These are phyloP conservation scores for Golubevia pallescens DNA, from an alignment of 1,284 basidiomycete species.

Conservation along the genomic window DNA sequence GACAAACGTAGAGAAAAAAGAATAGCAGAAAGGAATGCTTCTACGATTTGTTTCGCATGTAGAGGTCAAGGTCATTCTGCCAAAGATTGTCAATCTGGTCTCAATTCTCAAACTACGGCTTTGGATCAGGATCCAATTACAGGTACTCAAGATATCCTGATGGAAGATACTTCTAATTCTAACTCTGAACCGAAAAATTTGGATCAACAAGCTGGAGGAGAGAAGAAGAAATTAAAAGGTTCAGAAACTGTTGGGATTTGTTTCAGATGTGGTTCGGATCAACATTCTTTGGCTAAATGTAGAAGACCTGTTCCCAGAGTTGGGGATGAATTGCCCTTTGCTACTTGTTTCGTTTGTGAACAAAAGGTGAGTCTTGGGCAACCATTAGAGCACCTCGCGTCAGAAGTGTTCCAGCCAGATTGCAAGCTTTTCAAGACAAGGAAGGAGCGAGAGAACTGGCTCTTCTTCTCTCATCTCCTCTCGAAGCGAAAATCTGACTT, in stretches of 20 bases:
- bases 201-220: conserved; percentile 32
- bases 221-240: too few relatives aligned
- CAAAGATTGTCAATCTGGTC: conserved; percentile 72
- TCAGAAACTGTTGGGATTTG: too few relatives aligned
- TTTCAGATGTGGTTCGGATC: conserved; percentile 79
- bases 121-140: conserved; percentile 7
- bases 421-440: too few relatives aligned
- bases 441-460: too few relatives aligned
- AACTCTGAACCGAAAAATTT: conserved; percentile 12
- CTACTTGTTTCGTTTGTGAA: conserved; percentile 87
- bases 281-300: conserved; percentile 80
- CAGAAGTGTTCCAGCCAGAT: too few relatives aligned
- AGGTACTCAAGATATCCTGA: conserved; percentile 24
- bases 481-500: too few relatives aligned
- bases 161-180: conserved; percentile 14
- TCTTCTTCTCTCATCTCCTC: too few relatives aligned
- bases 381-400: too few relatives aligned
- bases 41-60: conserved; percentile 85
- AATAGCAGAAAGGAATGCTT: conserved; percentile 70
- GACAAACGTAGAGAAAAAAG: conserved; percentile 75
- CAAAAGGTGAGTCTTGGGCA: conserved; percentile 20
- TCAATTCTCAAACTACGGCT: neutral
- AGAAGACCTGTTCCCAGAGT: conserved; percentile 70
- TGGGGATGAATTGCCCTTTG: conserved; percentile 73
- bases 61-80: conserved; percentile 83